A percentile compares a stretch with the other conserved stretches of the same genome.
Evolutionary conservation across 139 green algal genomes (phyloP).

Genomic region (Tetradesmus obliquus): DNA sequence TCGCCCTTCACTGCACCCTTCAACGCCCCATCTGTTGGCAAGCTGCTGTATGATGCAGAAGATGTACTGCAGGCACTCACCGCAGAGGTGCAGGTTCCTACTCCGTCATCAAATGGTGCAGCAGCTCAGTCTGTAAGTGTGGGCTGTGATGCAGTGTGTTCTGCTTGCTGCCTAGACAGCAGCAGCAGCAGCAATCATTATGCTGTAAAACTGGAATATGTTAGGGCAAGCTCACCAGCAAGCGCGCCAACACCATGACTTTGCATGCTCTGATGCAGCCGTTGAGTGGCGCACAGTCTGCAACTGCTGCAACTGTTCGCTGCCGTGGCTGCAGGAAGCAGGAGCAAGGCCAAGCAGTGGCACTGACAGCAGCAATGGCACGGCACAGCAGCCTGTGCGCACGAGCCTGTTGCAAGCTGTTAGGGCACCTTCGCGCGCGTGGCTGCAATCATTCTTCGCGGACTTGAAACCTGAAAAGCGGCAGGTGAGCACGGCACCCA

Average conservation of each 20-base stretch:
- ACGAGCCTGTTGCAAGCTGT: slow-evolving; percentile 42
- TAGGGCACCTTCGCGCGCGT: slow-evolving; percentile 28
- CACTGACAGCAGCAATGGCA: not conserved
- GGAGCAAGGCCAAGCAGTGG: not conserved
- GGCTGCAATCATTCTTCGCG: slow-evolving; percentile 60
- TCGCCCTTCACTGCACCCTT: slow-evolving; percentile 17
- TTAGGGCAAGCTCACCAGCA: not conserved
- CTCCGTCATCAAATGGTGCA: not conserved
- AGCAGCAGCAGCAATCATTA: not conserved
- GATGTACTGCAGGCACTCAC: slow-evolving; percentile 33
- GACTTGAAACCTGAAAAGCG: slow-evolving; percentile 55
- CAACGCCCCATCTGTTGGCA: slow-evolving; percentile 1
- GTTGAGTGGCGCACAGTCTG: not conserved
- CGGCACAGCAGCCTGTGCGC: not conserved
- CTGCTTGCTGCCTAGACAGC: not conserved
- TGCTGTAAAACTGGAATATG: not conserved
- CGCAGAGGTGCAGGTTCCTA: not conserved
- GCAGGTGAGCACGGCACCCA: slow-evolving; percentile 47
- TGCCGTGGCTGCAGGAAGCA: not conserved
- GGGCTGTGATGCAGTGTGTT: not conserved
- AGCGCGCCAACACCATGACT: not conserved
- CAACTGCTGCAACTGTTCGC: no score
- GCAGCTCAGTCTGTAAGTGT: not conserved
- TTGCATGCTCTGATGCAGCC: not conserved
- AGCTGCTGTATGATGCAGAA: slow-evolving; percentile 42